Evolutionary conservation across 352 stramenopile species (phyloP), one percentile per base, ranked within the genome.

Genomic region (Phytophthora cactorum): DNA sequence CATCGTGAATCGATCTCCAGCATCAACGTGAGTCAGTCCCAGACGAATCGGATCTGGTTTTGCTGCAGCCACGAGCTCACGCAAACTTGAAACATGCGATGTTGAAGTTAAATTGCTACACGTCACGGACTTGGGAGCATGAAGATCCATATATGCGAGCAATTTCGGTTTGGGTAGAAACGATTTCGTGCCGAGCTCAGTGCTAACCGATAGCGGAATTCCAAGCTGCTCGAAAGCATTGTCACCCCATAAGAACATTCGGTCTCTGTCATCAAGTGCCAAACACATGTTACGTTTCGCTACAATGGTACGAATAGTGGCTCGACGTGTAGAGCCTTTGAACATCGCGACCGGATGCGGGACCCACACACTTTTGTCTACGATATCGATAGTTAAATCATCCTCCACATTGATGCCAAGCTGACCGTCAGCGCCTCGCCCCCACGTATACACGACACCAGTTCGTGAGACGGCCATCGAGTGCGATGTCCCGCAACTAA

Each of bases 371-470:
- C 38, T 58, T 36, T 71, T 59, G 2, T 64, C 44, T 7, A 49
- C 34, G n/a, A 52, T 27, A 22, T 59, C 27, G 8, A 59, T 36
- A 2, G 51, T 55, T 1, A 27, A 34, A 39, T 71, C 50, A 0
- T 11, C 17, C 15, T 68, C 38, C 22, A 66, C 45, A 25, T 67
- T 52, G 3, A 66, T 34, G 6, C 81, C 83, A 3, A 93, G 70
- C 46, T 93, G 85, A 0, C 81, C 85, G 52, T 89, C 74, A 28
- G 59, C 34, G 3, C 77, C 72, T 52, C 79, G 62, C 0, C 83
- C 85, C 85, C 85, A 93, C 1, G 78, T 67, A 55, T 88, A 93
- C 36, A 92, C 77, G 12, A 70, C 43, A 0, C 85, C 85, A 10
- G 51, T 67, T 10, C 69, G 65, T 9, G 80, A 77, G n/a, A 91